phyloP scores from a whole-genome alignment of 768 basidiomycete species.

The Boletus insuetus region DNA sequence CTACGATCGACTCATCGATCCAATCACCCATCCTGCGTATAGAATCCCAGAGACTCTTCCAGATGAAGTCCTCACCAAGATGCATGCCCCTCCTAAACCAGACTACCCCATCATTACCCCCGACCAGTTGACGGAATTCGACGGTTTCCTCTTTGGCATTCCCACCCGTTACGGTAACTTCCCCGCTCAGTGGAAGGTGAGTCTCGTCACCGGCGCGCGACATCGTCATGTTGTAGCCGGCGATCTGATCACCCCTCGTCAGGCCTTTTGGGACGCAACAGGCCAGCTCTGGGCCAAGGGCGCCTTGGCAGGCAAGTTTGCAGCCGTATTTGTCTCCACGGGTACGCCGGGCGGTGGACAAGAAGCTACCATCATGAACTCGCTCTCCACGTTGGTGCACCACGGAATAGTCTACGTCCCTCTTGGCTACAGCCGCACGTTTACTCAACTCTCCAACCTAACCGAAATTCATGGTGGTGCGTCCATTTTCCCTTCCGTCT shows the following conservation, averaged over 20 bases:
- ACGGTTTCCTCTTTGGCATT: constrained; percentile 75
- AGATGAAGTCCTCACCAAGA: constrained; percentile 57
- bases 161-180: constrained; percentile 81
- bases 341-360: constrained; percentile 79
- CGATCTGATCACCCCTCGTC: not conserved
- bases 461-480: constrained; percentile 57
- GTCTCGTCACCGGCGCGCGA: not conserved
- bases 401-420: constrained; percentile 78
- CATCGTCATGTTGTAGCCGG: too few species aligned
- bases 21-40: not conserved
- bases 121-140: constrained; percentile 48
- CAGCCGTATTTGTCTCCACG: constrained; percentile 69
- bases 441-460: constrained; percentile 39
- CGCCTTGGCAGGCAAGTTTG: constrained; percentile 73
- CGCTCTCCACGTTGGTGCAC: constrained; percentile 61
- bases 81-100: constrained; percentile 72
- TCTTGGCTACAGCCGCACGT: constrained; percentile 57
- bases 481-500: constrained; percentile 7
- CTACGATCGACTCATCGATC: not conserved
- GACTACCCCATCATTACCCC: constrained; percentile 67
- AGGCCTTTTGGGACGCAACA: constrained; percentile 77
- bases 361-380: constrained; percentile 51
- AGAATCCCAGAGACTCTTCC: constrained; percentile 82
- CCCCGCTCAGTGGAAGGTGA: constrained; percentile 76
- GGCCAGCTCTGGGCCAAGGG: constrained; percentile 63